Percentiles rank a stretch among this genome's conserved stretches.
phyloP scores from a whole-genome alignment of 495 filamentous ascomycete species.

The Neurospora sublineolata region DNA sequence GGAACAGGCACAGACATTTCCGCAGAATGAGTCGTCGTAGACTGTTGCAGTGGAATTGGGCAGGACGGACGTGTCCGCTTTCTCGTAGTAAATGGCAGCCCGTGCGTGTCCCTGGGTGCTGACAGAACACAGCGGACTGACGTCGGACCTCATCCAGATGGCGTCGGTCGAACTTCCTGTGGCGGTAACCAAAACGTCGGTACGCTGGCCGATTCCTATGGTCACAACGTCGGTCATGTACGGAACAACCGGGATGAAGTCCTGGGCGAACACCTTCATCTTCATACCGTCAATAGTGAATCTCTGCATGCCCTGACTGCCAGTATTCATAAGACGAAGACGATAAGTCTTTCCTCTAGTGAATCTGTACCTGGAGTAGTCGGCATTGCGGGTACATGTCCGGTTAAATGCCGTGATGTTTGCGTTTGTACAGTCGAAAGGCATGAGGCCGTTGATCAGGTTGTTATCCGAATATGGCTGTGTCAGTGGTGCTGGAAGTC shows the following conservation, averaged over 20 bases:
- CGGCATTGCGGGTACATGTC: neutral
- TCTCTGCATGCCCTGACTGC: neutral
- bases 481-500: neutral
- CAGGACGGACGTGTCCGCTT: neutral
- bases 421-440: neutral
- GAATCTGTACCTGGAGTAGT: neutral
- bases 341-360: neutral
- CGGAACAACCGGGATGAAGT: conserved; percentile 33
- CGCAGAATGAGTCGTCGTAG: neutral
- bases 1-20: neutral
- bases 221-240: conserved; percentile 28
- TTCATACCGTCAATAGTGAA: conserved; percentile 4
- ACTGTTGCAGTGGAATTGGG: neutral
- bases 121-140: conserved; percentile 19
- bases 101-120: neutral
- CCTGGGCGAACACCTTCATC: conserved; percentile 28
- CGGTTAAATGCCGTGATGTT: neutral
- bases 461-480: neutral
- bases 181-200: conserved; percentile 51
- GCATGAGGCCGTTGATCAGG: neutral
- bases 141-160: conserved; percentile 45
- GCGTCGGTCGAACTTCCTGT: conserved; percentile 31
- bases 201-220: conserved; percentile 51
- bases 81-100: neutral
- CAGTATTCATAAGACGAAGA: neutral